A percentile compares a stretch with the other conserved stretches of the same genome.
Conservation (phyloP, 2,329 filamentous ascomycete species). For the Orbilia javanica region DNA sequence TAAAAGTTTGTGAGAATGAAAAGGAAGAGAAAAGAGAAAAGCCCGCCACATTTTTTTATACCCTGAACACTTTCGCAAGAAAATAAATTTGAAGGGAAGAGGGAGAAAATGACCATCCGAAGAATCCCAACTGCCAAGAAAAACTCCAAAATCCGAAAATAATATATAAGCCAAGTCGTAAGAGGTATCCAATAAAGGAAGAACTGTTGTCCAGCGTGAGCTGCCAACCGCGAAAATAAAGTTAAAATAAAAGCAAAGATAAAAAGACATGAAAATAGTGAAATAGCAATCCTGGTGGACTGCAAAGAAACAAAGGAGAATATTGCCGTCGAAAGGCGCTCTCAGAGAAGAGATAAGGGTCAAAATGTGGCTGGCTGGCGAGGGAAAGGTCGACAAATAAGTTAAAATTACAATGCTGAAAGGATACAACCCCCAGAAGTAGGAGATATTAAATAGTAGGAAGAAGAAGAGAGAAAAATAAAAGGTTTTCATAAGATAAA, state of each 20-base stretch:
- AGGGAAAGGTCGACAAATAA: constrained; percentile 21
- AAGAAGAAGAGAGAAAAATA: constrained; percentile 2
- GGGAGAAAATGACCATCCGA: background rate
- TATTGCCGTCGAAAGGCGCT: constrained; percentile 46
- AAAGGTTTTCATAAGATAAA: constrained; percentile 38
- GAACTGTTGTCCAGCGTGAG: background rate
- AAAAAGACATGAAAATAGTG: background rate
- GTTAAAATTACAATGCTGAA: constrained; percentile 26
- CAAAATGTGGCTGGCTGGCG: constrained; percentile 25
- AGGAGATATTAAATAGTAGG: constrained; percentile 19
- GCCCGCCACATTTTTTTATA: constrained; percentile 16
- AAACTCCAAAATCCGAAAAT: constrained; percentile 19
- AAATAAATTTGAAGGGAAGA: background rate
- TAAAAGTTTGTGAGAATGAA: background rate
- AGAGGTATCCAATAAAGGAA: constrained; percentile 3
- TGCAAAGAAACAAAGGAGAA: constrained; percentile 37
- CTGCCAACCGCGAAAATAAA: background rate
- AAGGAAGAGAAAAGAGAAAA: background rate
- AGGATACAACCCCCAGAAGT: constrained; percentile 2
- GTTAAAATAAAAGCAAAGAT: too few species aligned
- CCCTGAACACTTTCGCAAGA: constrained; percentile 6
- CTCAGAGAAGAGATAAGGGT: constrained; percentile 6
- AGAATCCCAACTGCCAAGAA: background rate
- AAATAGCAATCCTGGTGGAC: background rate
- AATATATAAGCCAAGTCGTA: constrained; percentile 16